Evolutionary conservation across 106 monocot species (phyloP), one percentile per base, ranked within the genome.

Genomic region (Dendrobium nobile): DNA sequence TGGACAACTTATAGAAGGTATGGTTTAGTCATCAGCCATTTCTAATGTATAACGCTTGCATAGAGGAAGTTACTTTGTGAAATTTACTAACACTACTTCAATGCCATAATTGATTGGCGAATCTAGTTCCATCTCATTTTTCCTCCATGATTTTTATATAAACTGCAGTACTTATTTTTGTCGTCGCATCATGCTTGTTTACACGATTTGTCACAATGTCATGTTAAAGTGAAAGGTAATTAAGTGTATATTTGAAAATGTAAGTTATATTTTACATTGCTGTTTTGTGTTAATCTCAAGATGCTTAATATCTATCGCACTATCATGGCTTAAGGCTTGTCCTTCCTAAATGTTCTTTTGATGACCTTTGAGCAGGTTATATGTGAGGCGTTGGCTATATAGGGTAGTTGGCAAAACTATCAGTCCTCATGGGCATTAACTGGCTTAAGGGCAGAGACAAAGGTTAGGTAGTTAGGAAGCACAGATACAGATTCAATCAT

Each of bases 1-100:
- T 99, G 99, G 99, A 99, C 99, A 18, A 99, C 99, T 27, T 99
- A 99, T 79, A 79, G 99, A 82, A 95, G 99, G 76, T 76, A 76
- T 41, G 18, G n/a, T 20, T 75, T 8, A 44, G 7, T 41, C 20
- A 44, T 41, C 74, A 75, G 18, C 72, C 16, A 72, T 40, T 16
- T 33, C 40, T 37, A 13, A 72, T 40, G 24, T 72, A 65, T 26
- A 65, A 65, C 5, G 26, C 64, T 7, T 37, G 33, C 0, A 37
- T 37, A 4, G 5, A 16, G 33, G 4, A 4, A 4, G 7, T 74
- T 74, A 44, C n/a, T 19, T 44, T 74, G 74, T 74, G 43, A 42
- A 5, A 74, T 74, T 2, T 72, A 13, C 43, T 44, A 9, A 43
- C 43, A 74, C 15, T 40, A 42, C 19, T 41, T 44, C 18, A 74